A percentile compares a stretch with the other conserved stretches of the same genome.
These are phyloP conservation scores for Penicillium diatomitis DNA, from an alignment of 495 filamentous ascomycete genomes.

Conservation along the genomic window DNA sequence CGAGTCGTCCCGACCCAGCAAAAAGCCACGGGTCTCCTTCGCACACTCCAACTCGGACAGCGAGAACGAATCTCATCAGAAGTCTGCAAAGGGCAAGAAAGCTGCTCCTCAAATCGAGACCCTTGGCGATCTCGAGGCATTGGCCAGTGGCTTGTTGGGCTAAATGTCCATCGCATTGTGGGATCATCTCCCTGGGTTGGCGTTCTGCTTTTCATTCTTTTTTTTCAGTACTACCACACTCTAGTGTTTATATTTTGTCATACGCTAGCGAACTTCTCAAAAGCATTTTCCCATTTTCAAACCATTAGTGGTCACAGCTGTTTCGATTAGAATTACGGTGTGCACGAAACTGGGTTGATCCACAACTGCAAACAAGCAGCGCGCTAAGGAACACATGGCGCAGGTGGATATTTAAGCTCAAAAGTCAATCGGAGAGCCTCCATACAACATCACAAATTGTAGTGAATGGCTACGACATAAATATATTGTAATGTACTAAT, in stretches of 20 bases:
- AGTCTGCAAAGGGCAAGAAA: slow-evolving; percentile 36
- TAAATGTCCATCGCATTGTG: slow-evolving; percentile 10
- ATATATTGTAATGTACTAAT: no score
- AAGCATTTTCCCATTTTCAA: slow-evolving; percentile 10
- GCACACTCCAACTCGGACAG: slow-evolving; percentile 29
- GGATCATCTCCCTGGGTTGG: slow-evolving; percentile 2
- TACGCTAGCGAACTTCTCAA: slow-evolving; percentile 11
- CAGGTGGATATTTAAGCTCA: no score
- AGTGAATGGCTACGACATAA: no score
- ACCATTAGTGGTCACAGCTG: slow-evolving; percentile 9
- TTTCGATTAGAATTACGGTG: not conserved
- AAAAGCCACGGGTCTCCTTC: slow-evolving; percentile 36
- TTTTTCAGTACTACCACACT: not conserved
- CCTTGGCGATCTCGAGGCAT: slow-evolving; percentile 78
- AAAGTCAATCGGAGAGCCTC: no score
- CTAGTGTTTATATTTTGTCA: not conserved
- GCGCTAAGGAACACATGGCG: no score
- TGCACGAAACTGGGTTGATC: not conserved
- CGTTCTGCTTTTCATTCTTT: slow-evolving; percentile 4
- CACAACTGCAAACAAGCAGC: no score
- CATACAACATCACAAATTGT: no score
- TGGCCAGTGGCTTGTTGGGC: slow-evolving; percentile 75
- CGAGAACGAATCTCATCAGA: slow-evolving; percentile 36
- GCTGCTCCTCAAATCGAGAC: slow-evolving; percentile 58
- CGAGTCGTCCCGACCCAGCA: slow-evolving; percentile 24